phyloP scores from a whole-genome alignment of 768 basidiomycete genomes.

The Lentinula boryana region DNA sequence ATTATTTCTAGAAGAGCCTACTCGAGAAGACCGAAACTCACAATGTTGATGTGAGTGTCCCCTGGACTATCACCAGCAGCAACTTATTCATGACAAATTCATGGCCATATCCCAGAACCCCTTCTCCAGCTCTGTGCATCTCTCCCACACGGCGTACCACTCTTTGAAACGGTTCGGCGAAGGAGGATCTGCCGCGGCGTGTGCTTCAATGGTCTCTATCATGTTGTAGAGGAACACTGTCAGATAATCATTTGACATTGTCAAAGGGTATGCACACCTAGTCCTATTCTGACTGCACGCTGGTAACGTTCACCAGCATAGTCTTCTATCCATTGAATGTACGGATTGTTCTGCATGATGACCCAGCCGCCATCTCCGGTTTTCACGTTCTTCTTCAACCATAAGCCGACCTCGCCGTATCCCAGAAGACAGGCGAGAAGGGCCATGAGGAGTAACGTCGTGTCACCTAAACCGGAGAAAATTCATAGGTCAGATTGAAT shows the following conservation, averaged over 20 bases:
- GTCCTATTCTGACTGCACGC: slow-evolving; percentile 60
- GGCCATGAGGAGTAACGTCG: slow-evolving; percentile 68
- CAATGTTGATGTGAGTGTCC: too few relatives aligned
- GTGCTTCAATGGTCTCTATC: slow-evolving; percentile 68
- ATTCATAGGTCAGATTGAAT: background rate
- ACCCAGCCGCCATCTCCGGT: slow-evolving; percentile 48
- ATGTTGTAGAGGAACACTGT: background rate
- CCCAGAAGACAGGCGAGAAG: slow-evolving; percentile 83
- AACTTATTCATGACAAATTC: slow-evolving; percentile 8
- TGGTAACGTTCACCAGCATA: slow-evolving; percentile 74
- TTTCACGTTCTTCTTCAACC: slow-evolving; percentile 48
- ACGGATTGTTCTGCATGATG: slow-evolving; percentile 62
- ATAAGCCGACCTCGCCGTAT: slow-evolving; percentile 88
- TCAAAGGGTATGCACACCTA: slow-evolving; percentile 49
- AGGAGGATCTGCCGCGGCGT: slow-evolving; percentile 57
- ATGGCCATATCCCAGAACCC: slow-evolving; percentile 79
- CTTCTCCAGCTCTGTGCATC: slow-evolving; percentile 72
- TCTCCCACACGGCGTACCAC: slow-evolving; percentile 69
- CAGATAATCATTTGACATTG: slow-evolving; percentile 4
- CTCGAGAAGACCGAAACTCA: too few relatives aligned
- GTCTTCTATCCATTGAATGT: slow-evolving; percentile 71
- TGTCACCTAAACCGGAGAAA: slow-evolving; percentile 45
- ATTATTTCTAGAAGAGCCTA: too few relatives aligned
- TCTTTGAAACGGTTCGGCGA: slow-evolving; percentile 52
- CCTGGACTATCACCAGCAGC: background rate